Base-by-base conservation (phyloP, 1,284 basidiomycete species). In the Entoloma clypeatum region DNA sequence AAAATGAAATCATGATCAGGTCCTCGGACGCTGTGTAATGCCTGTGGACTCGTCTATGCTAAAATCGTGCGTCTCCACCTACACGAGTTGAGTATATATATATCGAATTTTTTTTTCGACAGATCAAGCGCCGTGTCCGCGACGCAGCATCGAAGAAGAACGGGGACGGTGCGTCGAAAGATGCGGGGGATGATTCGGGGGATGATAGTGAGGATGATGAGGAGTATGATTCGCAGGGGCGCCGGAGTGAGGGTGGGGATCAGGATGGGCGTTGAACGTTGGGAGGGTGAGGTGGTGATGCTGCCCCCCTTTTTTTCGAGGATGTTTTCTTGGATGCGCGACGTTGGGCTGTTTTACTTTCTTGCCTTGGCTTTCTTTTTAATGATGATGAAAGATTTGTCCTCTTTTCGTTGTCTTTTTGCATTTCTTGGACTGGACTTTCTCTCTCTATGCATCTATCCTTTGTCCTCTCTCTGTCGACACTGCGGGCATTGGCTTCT, bases 21-120 rank as follows among this genome's bases (percentile, higher is more conserved):
- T 36, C 83, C 83, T 6, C 69, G 82, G 48, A 86, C 82, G 28
- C 61, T 86, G 31, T 86, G 83, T 59, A 86, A 86, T 56, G 83
- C 83, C 4, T 86, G 83, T 61, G 83, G 83, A 8, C 68, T 86
- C 27, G 83, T 86, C n/a, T 86, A 83, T 56, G 82, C 81, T 21
- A 86, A 86, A 62, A 65, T 85, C 56, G 81, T 84, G 55, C 50
- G 77, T 61, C 16, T 7, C 27, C 9, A 16, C 30, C n/a, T 18
- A 27, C 29, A 7, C 17, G 23, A 37, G 3, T 16, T 21, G 27
- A 22, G 5, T 30, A 34, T 29, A 23, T 41, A 4, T 14, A 39
- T 22, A 36, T 31, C 34, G 28, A 19, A 17, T 17, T 23, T 36
- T 25, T 11, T 11, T 3, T 33, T 35, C 18, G 7, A 10, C 42